A percentile compares a stretch with the other conserved stretches of the same genome.
Evolutionary conservation across 192 early-diverging fungal species (phyloP).

Genomic region (Diversispora eburnea): DNA sequence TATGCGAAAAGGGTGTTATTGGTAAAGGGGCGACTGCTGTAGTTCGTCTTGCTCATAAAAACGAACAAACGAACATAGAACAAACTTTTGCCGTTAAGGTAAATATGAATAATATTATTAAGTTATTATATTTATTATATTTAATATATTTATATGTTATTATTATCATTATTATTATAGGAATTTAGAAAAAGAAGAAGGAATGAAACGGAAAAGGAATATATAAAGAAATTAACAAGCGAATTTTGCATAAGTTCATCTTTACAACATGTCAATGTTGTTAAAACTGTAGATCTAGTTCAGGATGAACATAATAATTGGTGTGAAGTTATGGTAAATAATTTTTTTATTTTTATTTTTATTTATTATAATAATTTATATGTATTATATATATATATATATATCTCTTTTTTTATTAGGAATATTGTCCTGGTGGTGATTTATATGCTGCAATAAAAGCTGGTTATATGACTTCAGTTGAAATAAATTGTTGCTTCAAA

Average conservation of each 20-base stretch:
- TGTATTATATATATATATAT: neutral
- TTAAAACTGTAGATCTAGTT: conserved; percentile 93
- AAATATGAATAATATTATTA: neutral
- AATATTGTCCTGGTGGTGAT: conserved; percentile 92
- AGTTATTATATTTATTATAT: too few species aligned
- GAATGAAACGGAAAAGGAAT: conserved; percentile 88
- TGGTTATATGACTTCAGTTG: conserved; percentile 69
- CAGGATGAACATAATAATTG: conserved; percentile 82
- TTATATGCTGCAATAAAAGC: conserved; percentile 75
- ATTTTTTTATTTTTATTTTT: conserved; percentile 11
- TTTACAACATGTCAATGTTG: conserved; percentile 85
- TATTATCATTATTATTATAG: neutral
- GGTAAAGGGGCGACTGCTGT: conserved; percentile 91
- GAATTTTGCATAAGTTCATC: conserved; percentile 96
- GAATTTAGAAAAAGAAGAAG: conserved; percentile 85
- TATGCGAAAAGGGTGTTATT: conserved; percentile 69
- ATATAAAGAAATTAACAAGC: conserved; percentile 90
- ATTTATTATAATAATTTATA: neutral
- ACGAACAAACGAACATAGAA: conserved; percentile 56
- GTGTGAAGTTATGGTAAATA: conserved; percentile 73
- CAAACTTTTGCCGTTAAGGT: conserved; percentile 82
- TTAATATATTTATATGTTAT: neutral
- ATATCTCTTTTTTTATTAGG: conserved; percentile 30
- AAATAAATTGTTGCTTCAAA: conserved; percentile 90
- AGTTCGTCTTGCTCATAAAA: conserved; percentile 79